phyloP scores from a whole-genome alignment of 495 filamentous ascomycete genomes.

The Hypoxylon perforatum region DNA sequence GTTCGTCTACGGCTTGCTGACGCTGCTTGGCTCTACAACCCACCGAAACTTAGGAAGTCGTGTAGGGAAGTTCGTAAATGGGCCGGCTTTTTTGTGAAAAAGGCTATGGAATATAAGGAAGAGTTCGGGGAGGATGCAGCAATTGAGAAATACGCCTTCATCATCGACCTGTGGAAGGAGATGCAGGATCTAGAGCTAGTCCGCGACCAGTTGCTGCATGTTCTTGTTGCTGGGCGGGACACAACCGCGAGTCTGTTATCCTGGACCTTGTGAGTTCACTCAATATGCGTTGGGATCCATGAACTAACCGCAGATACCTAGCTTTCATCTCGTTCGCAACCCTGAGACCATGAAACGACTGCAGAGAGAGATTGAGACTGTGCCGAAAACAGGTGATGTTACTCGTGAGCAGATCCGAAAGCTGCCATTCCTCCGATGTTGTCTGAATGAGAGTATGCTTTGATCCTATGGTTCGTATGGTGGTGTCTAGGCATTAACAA shows the following conservation, averaged over 20 bases:
- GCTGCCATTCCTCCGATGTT: constrained; percentile 52
- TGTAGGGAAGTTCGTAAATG: constrained; percentile 47
- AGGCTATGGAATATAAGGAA: constrained; percentile 41
- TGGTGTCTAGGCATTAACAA: neutral
- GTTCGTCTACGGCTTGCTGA: constrained; percentile 59
- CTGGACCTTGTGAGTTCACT: constrained; percentile 59
- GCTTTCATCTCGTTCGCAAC: constrained; percentile 52
- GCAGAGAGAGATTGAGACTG: constrained; percentile 46
- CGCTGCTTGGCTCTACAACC: constrained; percentile 60
- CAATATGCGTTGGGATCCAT: neutral
- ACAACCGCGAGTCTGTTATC: constrained; percentile 60
- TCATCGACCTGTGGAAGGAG: constrained; percentile 53
- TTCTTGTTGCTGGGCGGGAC: constrained; percentile 65
- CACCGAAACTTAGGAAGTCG: constrained; percentile 54
- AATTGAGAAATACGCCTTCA: constrained; percentile 50
- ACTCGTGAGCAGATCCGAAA: constrained; percentile 47
- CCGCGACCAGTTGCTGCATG: constrained; percentile 63
- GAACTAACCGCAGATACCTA: neutral
- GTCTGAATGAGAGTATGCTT: constrained; percentile 53
- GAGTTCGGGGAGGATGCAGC: constrained; percentile 32
- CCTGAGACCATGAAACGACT: constrained; percentile 51
- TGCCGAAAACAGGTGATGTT: constrained; percentile 40
- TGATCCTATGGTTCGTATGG: neutral
- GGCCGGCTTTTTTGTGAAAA: constrained; percentile 44
- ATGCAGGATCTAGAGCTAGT: constrained; percentile 53